Conservation (phyloP, 306 rosid species). For the Mimosa bimucronata region DNA sequence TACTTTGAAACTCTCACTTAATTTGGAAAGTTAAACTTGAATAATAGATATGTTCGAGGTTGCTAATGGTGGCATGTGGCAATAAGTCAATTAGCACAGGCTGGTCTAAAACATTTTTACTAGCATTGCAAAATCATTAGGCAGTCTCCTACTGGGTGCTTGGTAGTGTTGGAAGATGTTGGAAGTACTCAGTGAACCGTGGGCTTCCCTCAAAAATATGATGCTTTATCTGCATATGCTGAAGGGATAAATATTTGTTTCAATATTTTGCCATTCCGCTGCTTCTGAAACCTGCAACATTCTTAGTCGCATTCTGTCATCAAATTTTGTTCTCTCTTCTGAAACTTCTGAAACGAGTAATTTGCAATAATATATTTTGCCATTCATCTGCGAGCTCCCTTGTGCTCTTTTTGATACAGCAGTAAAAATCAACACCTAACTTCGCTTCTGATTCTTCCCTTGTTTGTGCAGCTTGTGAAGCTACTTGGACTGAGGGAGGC, state of each 20-base stretch:
- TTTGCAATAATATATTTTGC: not conserved
- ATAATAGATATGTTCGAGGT: not conserved
- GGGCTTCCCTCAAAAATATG: not conserved
- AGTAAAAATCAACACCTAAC: not conserved
- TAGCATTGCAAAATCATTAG: not conserved
- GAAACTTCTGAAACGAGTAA: not conserved
- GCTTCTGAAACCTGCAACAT: not conserved
- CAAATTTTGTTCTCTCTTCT: not conserved
- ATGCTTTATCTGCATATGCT: too few species aligned
- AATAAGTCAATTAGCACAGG: not conserved
- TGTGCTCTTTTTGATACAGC: not conserved
- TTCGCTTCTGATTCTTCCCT: slow-evolving; percentile 32
- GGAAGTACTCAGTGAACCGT: not conserved
- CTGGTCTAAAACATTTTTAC: not conserved
- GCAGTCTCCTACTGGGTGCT: not conserved
- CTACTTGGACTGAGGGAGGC: slow-evolving; percentile 95
- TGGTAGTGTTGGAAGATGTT: not conserved
- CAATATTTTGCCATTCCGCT: not conserved
- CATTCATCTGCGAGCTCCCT: not conserved
- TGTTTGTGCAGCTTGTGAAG: slow-evolving; percentile 84
- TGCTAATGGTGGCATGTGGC: not conserved
- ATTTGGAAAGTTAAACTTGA: not conserved
- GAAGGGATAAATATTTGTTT: too few species aligned
- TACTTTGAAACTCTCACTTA: not conserved
- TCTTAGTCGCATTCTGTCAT: too few species aligned